Evolutionary conservation across 2,329 filamentous ascomycete genomes (phyloP), one percentile per base, ranked within the genome.

Genomic region (Ophiosphaerella narmari): DNA sequence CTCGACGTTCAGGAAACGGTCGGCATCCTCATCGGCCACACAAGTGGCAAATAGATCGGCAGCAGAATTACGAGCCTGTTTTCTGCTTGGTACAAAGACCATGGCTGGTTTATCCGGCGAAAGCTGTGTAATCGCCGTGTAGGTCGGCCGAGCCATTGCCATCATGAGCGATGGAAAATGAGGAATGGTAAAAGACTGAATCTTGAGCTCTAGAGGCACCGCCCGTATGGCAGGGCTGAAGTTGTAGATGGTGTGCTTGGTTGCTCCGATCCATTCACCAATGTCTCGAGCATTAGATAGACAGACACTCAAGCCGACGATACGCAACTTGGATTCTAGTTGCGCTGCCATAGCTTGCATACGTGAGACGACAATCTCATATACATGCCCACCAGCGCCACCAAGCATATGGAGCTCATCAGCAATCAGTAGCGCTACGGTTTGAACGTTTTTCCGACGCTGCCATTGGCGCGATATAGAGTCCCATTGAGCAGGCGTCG

Each of bases 121-220:
- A 71, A 96, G 84, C 65, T 96, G 91, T 2, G 91, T 84, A 60
- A 99, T 90, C 2, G 93, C 89, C 52, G 90, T 80, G 72, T 97
- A 97, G 1, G 91, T 88, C 16, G 95, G 95, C 73, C 95, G 93
- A 13, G 92, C 91, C 94, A 99, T 99, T 12, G 94, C 92, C 61
- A 99, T 83, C 94, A 99, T 99, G 35, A 99, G 82, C 9, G 94
- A 97, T 4, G 94, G 95, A 77, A 96, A 97, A 70, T 99, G 95
- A 39, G 95, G 91, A 52, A 96, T 96, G 24, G 87, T 90, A 77
- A 94, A 99, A 1, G 92, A 93, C 74, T 99, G 94, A 40, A 99
- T 88, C 70, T 97, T 91, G 49, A 99, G 83, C 72, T 97, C 93
- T 29, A 99, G 78, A 18, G 93, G 92, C 14, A 97, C 86, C 1